These are phyloP conservation scores for Clathrospora elynae DNA, from an alignment of 2,329 filamentous ascomycete genomes.

Conservation along the genomic window DNA sequence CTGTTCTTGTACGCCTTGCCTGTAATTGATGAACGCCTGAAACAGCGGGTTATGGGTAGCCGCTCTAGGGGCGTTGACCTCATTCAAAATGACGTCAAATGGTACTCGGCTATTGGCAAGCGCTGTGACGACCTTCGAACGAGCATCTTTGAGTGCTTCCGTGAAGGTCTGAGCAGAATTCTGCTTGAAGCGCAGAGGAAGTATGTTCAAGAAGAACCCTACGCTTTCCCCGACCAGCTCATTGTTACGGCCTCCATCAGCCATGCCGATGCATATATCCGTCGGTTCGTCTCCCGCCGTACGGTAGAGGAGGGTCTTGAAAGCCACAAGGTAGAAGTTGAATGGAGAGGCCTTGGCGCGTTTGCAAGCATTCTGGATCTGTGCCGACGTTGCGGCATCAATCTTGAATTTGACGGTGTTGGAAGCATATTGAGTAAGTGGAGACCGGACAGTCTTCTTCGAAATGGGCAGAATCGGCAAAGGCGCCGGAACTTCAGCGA, in stretches of 20 bases:
- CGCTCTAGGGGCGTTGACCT: conserved; percentile 51
- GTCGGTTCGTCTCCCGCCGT: conserved; percentile 28
- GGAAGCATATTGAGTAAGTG: neutral
- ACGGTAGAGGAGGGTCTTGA: conserved; percentile 39
- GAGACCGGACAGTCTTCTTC: no score
- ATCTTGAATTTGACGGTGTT: neutral
- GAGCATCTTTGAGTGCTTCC: conserved; percentile 31
- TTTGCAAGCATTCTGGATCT: neutral
- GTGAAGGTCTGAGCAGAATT: conserved; percentile 32
- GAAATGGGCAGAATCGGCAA: no score
- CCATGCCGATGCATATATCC: conserved; percentile 56
- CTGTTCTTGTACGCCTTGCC: conserved; percentile 40
- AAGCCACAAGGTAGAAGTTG: conserved; percentile 47
- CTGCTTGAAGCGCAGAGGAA: conserved; percentile 52
- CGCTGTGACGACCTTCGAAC: conserved; percentile 42
- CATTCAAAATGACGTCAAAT: conserved; percentile 56
- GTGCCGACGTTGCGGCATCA: neutral
- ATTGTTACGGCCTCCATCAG: conserved; percentile 52
- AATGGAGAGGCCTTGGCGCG: neutral
- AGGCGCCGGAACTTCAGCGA: neutral
- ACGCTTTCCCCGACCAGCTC: conserved; percentile 43
- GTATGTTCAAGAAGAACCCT: conserved; percentile 57
- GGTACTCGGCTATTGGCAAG: conserved; percentile 54
- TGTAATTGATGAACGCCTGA: conserved; percentile 57
- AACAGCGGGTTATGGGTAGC: conserved; percentile 54